Evolutionary conservation across 441 rosid genomes (phyloP), one percentile per base, ranked within the genome.

Genomic region (Flueggea neowawraea): DNA sequence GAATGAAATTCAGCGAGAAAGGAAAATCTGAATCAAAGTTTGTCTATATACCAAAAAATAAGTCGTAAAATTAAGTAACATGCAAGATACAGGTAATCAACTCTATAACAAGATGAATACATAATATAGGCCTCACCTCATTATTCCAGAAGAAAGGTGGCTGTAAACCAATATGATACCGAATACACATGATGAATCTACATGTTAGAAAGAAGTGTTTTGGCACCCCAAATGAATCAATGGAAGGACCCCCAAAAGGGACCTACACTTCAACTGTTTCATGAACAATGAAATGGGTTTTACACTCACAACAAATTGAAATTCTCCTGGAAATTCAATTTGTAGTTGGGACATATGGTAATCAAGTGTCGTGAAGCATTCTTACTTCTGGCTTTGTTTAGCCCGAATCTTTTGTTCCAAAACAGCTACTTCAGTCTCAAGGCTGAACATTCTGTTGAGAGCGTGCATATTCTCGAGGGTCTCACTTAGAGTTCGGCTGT

Each of bases 401-500:
- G 94, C 91, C 60, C 89, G 84, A 61, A 94, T 77, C 78, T 89
- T 94, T 75, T 87, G 84, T 62, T 91, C 98, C 14, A 94, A 71
- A 51, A 94, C 64, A 36, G 89, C 74, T 15, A 80, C 65, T 39
- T 89, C 99, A 22, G 91, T 80, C 67, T 89, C 99, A 10, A 94
- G 96, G 71, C 81, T 82, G 63, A 84, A 94, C 91, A 94, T 94
- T 69, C 96, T 82, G 83, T 89, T 91, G 41, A 94, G 88, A 14
- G 97, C 97, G 60, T 91, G 94, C 99, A 91, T 94, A 60, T 89
- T 94, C 81, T 87, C 97, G 6, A 94, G 89, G 31, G 88, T 91
- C 81, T 87, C 99, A 7, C 58, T 83, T 16, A 91, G 82, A 22
- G 91, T 83, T 61, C 94, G 84, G 62, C 86, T 76, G 52, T 84